Conservation (phyloP, 1,139 yeast species). For the Yamadazyma atlantica region DNA sequence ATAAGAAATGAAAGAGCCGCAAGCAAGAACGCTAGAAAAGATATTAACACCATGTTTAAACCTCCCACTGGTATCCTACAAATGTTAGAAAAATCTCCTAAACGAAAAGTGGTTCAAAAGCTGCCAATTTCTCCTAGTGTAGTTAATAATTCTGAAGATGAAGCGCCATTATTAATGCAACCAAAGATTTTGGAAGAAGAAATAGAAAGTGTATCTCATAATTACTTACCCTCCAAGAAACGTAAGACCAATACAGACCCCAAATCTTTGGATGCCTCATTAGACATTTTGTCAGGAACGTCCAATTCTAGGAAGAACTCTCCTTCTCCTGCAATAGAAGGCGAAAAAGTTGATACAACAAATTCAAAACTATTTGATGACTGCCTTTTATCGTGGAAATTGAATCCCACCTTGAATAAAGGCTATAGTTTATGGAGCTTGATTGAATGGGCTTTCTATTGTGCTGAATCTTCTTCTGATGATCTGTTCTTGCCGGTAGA, state of each 20-base stretch:
- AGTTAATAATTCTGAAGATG: conserved; percentile 4
- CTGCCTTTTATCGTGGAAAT: conserved; percentile 21
- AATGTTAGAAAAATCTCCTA: conserved; percentile 5
- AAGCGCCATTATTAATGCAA: neutral
- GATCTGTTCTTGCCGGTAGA: conserved; percentile 8
- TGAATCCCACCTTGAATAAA: conserved; percentile 21
- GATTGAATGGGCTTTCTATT: conserved; percentile 35
- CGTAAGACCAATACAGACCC: neutral
- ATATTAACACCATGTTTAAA: neutral
- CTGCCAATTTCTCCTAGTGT: conserved; percentile 2
- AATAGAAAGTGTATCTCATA: neutral
- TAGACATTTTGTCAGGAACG: neutral
- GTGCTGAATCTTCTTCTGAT: conserved; percentile 22
- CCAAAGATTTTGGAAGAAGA: conserved; percentile 1
- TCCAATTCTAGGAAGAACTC: neutral
- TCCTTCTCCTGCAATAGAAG: neutral
- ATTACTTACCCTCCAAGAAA: conserved; percentile 1
- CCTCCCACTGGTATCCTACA: neutral
- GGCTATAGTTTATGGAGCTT: conserved; percentile 32
- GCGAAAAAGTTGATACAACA: neutral
- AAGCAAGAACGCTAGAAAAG: conserved; percentile 4
- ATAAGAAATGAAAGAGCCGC: conserved; percentile 4
- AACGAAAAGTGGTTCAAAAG: neutral
- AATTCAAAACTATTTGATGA: conserved; percentile 32
- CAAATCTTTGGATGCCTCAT: neutral